Evolutionary conservation across 2,329 filamentous ascomycete genomes (phyloP).

Genomic region (Chalara sp.): DNA sequence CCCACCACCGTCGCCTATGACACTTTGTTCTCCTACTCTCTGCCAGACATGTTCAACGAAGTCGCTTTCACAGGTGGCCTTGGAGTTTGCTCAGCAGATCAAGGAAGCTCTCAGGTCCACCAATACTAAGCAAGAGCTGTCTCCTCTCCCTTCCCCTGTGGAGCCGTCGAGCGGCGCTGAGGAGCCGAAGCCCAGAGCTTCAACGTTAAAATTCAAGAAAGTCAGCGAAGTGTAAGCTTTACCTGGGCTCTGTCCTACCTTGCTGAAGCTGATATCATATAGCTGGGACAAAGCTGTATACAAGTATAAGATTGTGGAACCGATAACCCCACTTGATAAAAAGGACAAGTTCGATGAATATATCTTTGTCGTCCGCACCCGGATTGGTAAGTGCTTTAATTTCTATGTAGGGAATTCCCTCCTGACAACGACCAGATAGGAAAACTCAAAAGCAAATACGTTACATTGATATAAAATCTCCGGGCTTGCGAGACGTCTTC

Average conservation of each 20-base stretch:
- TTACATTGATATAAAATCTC: slow-evolving; percentile 26
- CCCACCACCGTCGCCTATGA: neutral
- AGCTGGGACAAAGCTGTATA: slow-evolving; percentile 18
- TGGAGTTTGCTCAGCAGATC: slow-evolving; percentile 1
- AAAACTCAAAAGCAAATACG: slow-evolving; percentile 16
- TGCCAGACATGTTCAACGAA: neutral
- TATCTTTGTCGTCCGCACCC: slow-evolving; percentile 10
- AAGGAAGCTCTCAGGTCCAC: neutral
- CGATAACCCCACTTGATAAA: slow-evolving; percentile 6
- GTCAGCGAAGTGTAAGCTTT: slow-evolving; percentile 12
- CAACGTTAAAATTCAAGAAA: slow-evolving; percentile 19
- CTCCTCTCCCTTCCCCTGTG: slow-evolving; percentile 6
- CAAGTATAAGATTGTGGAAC: slow-evolving; percentile 25
- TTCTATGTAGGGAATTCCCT: too few species aligned
- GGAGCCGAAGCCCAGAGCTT: neutral
- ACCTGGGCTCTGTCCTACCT: neutral
- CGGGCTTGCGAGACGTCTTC: slow-evolving; percentile 24
- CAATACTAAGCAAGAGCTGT: slow-evolving; percentile 5
- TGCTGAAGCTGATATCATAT: slow-evolving; percentile 6
- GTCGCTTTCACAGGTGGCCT: neutral
- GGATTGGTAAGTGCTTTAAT: slow-evolving; percentile 8
- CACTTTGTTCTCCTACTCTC: neutral
- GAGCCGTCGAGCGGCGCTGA: slow-evolving; percentile 9
- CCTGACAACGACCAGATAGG: too few species aligned
- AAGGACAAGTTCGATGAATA: slow-evolving; percentile 10